Base-by-base conservation (phyloP, 345 rosid genomes). In the Populus tremula region DNA sequence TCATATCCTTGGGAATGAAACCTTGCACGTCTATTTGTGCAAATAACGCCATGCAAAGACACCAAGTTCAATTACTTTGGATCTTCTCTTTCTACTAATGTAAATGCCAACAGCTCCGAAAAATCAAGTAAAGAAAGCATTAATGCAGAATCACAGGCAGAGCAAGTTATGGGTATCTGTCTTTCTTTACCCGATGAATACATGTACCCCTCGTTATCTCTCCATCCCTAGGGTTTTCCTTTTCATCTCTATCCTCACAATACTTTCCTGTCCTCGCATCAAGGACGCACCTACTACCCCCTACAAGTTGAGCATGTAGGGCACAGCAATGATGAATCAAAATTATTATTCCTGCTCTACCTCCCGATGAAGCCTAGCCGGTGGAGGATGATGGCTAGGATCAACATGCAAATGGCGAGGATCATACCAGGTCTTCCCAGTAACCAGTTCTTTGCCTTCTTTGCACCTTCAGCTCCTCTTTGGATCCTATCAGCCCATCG, bases 361-460 rank as follows among this genome's bases (percentile, higher is more conserved):
- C 87, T 83, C 69, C 97, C 97, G 4, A 92, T 89, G 82, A 79
- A 90, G 81, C 97, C 97, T 65, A 92, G 83, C 86, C 94, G 80
- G 54, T 91, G 93, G 81, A 96, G 90, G 85, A 94, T n/a, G 47
- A 92, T 62, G 10, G 99, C 98, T 76, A 96, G 78, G 71, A 96
- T 66, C 79, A 96, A 95, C 84, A 96, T 90, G 82, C 89, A 83
- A 71, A 96, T 77, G 1, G 97, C 99, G 62, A 94, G 77, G 27
- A 92, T 88, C 92, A 94, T 80, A 67, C 97, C 99, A 0, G 91
- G 88, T 82, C 84, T 88, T 17, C 98, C 98, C 0, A 96, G 88
- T 78, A 96, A 77, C 98, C 98, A 96, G 75, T 90, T 92, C 91
- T 96, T 96, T 59, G 94, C 90, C 84, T 90, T 94, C 87, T 81